Percentiles rank a stretch among this genome's conserved stretches.
phyloP scores from a whole-genome alignment of 139 green algal genomes.

The Pleodorina starrii region DNA sequence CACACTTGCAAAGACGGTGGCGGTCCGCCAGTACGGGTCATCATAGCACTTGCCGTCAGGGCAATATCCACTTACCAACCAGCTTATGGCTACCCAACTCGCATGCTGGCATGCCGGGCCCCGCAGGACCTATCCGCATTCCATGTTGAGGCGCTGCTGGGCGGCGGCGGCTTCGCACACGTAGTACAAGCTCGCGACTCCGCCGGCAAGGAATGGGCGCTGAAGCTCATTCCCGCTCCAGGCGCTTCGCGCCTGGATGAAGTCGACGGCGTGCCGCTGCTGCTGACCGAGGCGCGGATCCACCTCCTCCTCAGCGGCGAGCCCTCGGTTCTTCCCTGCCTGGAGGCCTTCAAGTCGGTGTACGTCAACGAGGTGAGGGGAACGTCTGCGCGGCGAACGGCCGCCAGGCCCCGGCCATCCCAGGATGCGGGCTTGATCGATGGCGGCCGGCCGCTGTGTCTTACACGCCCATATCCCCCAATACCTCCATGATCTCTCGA shows the following conservation, averaged over 20 bases:
- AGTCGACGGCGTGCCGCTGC: background rate
- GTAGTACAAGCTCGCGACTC: constrained; percentile 23
- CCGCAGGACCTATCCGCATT: constrained; percentile 1
- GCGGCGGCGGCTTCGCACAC: constrained; percentile 39
- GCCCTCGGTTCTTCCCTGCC: constrained; percentile 8
- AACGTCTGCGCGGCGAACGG: too few relatives aligned
- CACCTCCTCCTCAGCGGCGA: constrained; percentile 19
- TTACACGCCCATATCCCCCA: too few relatives aligned
- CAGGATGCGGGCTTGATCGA: too few relatives aligned
- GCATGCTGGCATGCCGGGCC: too few relatives aligned
- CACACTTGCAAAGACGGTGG: too few relatives aligned
- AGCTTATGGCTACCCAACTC: too few relatives aligned
- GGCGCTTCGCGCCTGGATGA: background rate
- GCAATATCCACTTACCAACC: too few relatives aligned
- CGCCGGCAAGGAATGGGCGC: background rate
- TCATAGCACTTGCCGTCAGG: too few relatives aligned
- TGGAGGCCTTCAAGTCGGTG: constrained; percentile 38
- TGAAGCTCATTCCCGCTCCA: constrained; percentile 30
- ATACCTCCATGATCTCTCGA: too few relatives aligned
- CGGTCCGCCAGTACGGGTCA: too few relatives aligned
- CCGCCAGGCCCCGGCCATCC: too few relatives aligned
- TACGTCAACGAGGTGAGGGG: background rate
- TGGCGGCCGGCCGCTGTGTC: too few relatives aligned
- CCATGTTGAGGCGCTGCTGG: constrained; percentile 24
- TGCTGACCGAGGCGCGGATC: constrained; percentile 6